Evolutionary conservation across 2,329 filamentous ascomycete genomes (phyloP).

Genomic region (Fusarium tricinctum): DNA sequence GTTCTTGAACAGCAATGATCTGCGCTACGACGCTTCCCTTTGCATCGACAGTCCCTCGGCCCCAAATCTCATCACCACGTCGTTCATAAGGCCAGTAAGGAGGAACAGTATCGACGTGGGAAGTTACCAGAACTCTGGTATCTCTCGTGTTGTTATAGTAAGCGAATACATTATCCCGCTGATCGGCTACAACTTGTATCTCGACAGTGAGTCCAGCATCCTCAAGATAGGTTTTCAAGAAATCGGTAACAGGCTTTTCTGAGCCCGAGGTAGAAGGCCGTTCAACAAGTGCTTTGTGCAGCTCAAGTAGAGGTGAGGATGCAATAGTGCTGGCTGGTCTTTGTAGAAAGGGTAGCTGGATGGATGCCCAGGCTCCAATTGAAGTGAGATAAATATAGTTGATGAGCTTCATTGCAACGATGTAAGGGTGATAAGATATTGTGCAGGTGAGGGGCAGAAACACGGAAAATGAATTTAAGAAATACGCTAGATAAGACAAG

Average conservation of each 20-base stretch:
- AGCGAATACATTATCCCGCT: conserved; percentile 5
- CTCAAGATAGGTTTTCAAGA: conserved; percentile 2
- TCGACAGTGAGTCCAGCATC: conserved; percentile 1
- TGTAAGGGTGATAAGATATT: not conserved
- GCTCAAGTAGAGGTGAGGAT: not conserved
- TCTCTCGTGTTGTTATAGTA: conserved; percentile 5
- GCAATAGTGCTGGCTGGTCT: not conserved
- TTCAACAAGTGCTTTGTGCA: conserved; percentile 10
- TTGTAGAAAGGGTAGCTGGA: not conserved
- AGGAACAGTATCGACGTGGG: conserved; percentile 18
- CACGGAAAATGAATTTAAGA: not conserved
- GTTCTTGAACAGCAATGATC: not conserved
- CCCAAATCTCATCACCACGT: conserved; percentile 23
- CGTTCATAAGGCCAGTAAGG: conserved; percentile 15
- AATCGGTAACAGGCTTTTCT: conserved; percentile 6
- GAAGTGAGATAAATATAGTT: not conserved
- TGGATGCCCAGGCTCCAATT: not conserved
- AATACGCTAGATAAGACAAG: not conserved
- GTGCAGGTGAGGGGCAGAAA: conserved; percentile 2
- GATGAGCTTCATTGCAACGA: conserved; percentile 2
- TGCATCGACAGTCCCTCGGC: conserved; percentile 7
- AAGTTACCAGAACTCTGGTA: conserved; percentile 1
- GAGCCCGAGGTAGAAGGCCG: conserved; percentile 3
- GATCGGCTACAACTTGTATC: not conserved
- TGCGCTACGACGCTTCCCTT: conserved; percentile 12